Conservation (phyloP, 495 filamentous ascomycete species). For the Symbiotaphrina buchneri region DNA sequence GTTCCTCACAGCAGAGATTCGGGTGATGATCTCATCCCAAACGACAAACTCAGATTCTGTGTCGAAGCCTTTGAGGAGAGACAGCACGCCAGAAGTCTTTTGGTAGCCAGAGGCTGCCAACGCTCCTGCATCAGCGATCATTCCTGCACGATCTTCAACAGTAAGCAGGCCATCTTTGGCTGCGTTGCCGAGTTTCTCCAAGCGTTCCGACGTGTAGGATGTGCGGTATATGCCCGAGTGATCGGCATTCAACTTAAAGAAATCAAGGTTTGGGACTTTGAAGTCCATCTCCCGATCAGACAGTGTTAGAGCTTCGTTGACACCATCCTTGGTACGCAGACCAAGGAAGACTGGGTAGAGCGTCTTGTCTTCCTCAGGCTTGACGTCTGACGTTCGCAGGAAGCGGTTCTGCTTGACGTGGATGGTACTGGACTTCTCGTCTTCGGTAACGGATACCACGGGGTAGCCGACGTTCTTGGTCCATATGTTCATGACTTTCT, state of each 20-base stretch:
- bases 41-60: conserved; percentile 76
- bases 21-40: conserved; percentile 73
- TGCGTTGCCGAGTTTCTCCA: conserved; percentile 54
- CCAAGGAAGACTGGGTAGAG: conserved; percentile 52
- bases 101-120: conserved; percentile 80
- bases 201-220: conserved; percentile 40
- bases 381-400: conserved; percentile 53
- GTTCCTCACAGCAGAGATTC: conserved; percentile 48
- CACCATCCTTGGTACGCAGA: conserved; percentile 39
- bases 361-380: conserved; percentile 56
- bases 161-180: conserved; percentile 69
- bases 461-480: conserved; percentile 60
- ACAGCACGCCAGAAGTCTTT: conserved; percentile 73
- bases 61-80: conserved; percentile 64
- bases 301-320: conserved; percentile 40
- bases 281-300: conserved; percentile 53
- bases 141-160: conserved; percentile 84
- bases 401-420: conserved; percentile 56
- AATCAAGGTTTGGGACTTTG: conserved; percentile 36
- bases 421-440: conserved; percentile 31
- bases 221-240: conserved; percentile 57
- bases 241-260: conserved; percentile 63
- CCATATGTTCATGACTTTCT: conserved; percentile 57
- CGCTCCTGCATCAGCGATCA: conserved; percentile 89
- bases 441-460: conserved; percentile 44